A percentile compares a stretch with the other conserved stretches of the same genome.
Evolutionary conservation across 345 rosid species (phyloP).

Genomic region (Erucastrum elatum): DNA sequence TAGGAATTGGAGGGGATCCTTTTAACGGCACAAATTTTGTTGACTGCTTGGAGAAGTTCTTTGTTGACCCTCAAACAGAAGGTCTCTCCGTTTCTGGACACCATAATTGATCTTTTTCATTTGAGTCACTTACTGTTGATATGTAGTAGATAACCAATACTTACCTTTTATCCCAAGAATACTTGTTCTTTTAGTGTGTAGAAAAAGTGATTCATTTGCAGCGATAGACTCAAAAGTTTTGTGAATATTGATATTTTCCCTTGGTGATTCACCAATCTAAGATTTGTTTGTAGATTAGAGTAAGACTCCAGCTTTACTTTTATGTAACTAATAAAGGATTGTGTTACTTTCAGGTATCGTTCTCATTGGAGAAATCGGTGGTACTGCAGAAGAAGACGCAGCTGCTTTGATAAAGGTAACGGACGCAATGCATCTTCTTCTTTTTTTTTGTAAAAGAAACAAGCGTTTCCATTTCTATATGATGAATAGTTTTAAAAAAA

Average conservation of each 20-base stretch:
- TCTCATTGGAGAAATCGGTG: slow-evolving; percentile 96
- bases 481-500: neutral
- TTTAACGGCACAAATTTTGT: slow-evolving; percentile 92
- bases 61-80: slow-evolving; percentile 86
- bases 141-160: slow-evolving; percentile 5
- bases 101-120: neutral
- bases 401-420: slow-evolving; percentile 81
- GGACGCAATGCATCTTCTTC: neutral
- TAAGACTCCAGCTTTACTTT: neutral
- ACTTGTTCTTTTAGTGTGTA: slow-evolving; percentile 5
- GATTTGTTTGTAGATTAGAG: slow-evolving; percentile 1
- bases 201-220: neutral
- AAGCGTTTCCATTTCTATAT: neutral
- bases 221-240: neutral
- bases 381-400: slow-evolving; percentile 98
- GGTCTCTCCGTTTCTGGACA: slow-evolving; percentile 44
- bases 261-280: neutral
- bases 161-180: slow-evolving; percentile 4
- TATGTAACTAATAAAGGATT: neutral
- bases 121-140: neutral
- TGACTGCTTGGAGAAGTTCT: slow-evolving; percentile 75
- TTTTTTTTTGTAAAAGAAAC: neutral
- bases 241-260: neutral
- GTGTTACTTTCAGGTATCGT: slow-evolving; percentile 58
- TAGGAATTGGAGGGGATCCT: slow-evolving; percentile 92